phyloP scores from a whole-genome alignment of 768 basidiomycete species.

The Leccinum variicolor region DNA sequence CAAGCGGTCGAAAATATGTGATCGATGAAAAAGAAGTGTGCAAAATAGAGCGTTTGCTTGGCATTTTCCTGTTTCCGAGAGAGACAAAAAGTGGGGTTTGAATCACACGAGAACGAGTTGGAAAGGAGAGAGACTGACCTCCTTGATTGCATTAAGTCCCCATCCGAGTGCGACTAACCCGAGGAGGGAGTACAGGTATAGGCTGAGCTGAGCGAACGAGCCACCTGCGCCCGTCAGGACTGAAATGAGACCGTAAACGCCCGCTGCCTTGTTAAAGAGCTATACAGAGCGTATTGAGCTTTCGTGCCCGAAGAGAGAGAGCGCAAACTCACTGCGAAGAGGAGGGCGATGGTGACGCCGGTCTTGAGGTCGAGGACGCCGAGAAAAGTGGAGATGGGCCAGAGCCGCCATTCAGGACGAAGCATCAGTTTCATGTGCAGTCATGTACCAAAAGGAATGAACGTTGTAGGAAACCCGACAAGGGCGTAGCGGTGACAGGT shows the following conservation, averaged over 20 bases:
- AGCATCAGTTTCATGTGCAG: constrained; percentile 72
- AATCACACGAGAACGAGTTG: constrained; percentile 7
- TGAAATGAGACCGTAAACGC: constrained; percentile 93
- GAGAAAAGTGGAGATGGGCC: constrained; percentile 80
- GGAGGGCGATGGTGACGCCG: constrained; percentile 80
- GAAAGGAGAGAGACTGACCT: constrained; percentile 49
- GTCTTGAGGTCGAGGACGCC: constrained; percentile 92
- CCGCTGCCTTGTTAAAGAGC: constrained; percentile 97
- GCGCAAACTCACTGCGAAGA: constrained; percentile 72
- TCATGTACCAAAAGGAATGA: constrained; percentile 29
- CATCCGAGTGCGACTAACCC: constrained; percentile 79
- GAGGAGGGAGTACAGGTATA: constrained; percentile 90
- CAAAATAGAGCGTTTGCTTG: constrained; percentile 79
- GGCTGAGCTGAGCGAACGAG: constrained; percentile 86
- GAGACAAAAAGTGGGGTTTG: neutral
- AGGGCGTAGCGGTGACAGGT: neutral
- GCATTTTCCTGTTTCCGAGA: constrained; percentile 70
- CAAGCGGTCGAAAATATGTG: constrained; percentile 87
- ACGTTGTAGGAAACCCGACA: neutral
- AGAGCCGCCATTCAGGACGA: constrained; percentile 78
- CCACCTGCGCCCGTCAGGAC: constrained; percentile 87
- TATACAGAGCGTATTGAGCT: constrained; percentile 27
- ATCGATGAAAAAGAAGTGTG: constrained; percentile 89
- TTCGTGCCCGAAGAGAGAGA: neutral
- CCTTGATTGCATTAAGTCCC: constrained; percentile 83